Percentiles rank a stretch among this genome's conserved stretches.
These are phyloP conservation scores for Zelonia costaricensis DNA, from an alignment of 208 protist genomes.

Conservation along the genomic window DNA sequence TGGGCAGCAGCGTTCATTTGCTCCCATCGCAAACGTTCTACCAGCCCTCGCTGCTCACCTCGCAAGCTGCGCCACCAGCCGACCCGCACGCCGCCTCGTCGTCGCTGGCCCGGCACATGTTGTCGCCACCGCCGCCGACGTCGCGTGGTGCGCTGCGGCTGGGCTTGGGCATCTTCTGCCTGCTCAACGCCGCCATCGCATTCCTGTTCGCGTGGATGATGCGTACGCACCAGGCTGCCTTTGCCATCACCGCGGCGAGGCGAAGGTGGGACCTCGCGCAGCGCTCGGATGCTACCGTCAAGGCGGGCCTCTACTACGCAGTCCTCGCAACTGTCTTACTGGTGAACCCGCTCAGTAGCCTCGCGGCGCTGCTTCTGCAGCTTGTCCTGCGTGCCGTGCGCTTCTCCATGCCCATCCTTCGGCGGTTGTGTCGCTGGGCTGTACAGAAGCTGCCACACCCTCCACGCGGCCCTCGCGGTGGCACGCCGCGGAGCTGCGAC, in stretches of 20 bases:
- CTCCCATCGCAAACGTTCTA: no score
- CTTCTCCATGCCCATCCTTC: neutral
- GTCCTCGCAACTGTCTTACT: constrained; percentile 18
- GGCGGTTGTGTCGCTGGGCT: neutral
- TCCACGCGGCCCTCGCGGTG: no score
- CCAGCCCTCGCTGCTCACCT: no score
- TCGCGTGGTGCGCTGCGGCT: neutral
- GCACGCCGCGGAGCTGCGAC: no score
- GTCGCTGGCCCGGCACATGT: no score
- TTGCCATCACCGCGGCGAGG: constrained; percentile 21
- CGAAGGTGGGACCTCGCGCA: constrained; percentile 24
- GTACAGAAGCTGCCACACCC: no score
- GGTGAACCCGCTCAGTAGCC: constrained; percentile 1
- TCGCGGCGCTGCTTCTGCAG: neutral
- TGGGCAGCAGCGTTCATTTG: no score
- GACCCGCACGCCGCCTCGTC: no score
- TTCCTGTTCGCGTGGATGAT: constrained; percentile 59
- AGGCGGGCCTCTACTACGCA: constrained; percentile 34
- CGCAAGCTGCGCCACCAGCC: no score
- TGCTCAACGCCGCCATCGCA: constrained; percentile 26
- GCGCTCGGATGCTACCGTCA: constrained; percentile 11
- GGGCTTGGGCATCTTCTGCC: constrained; percentile 17
- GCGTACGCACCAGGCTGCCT: constrained; percentile 19
- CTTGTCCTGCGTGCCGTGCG: neutral
- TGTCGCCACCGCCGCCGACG: neutral